These are phyloP conservation scores for Protomyces macrosporus DNA, from an alignment of 1,139 yeast species.

Conservation along the genomic window DNA sequence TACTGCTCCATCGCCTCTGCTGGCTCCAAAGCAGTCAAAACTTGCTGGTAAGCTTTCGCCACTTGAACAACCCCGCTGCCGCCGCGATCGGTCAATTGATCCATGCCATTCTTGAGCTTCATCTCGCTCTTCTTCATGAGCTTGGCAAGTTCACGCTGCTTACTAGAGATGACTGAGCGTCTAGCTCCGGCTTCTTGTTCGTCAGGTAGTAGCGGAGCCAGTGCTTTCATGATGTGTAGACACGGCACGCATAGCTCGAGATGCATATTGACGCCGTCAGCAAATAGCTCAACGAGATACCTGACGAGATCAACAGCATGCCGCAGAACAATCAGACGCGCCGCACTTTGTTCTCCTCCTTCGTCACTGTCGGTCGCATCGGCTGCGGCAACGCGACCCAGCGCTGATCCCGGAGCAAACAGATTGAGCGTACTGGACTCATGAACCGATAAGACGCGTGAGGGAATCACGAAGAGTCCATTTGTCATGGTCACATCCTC, in stretches of 20 bases:
- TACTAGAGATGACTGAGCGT: not conserved
- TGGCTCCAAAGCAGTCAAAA: not conserved
- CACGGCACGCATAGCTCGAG: not conserved
- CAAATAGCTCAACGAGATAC: not conserved
- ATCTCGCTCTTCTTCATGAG: not conserved
- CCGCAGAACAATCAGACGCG: not conserved
- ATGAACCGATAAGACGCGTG: not conserved
- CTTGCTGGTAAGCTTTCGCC: not conserved
- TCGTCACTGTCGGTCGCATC: not conserved
- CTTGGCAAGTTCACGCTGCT: not conserved
- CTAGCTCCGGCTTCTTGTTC: no score
- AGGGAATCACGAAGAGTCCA: not conserved
- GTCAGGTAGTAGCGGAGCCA: not conserved
- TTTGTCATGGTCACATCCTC: not conserved
- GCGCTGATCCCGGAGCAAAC: not conserved
- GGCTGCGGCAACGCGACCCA: not conserved
- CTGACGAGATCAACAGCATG: not conserved
- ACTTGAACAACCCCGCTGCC: not conserved
- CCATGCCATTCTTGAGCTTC: not conserved
- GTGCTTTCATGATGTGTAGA: not conserved
- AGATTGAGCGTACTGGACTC: not conserved
- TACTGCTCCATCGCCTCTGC: no score
- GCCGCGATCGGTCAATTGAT: not conserved
- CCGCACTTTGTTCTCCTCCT: not conserved
- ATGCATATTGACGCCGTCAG: not conserved